These are phyloP conservation scores for Malus hybrid DNA, from an alignment of 331 rosid genomes.

Conservation along the genomic window DNA sequence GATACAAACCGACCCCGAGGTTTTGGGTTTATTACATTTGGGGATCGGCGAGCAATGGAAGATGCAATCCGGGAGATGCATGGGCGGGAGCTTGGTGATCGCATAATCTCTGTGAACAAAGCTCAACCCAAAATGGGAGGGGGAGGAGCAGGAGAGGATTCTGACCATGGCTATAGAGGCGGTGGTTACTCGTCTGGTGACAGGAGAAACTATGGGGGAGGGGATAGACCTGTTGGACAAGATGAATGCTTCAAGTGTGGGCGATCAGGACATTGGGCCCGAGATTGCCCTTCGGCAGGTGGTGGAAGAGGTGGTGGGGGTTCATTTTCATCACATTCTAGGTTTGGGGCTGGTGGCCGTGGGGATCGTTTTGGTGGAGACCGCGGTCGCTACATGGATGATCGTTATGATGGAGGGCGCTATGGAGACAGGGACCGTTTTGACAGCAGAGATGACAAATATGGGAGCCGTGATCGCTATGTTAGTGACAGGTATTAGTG, in stretches of 20 bases:
- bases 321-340: constrained; percentile 75
- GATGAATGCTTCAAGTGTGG: constrained; percentile 99
- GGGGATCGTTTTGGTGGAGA: constrained; percentile 77
- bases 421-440: constrained; percentile 73
- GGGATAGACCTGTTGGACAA: constrained; percentile 67
- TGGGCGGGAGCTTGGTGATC: constrained; percentile 79
- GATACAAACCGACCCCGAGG: constrained; percentile 94
- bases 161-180: constrained; percentile 67
- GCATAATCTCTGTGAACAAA: constrained; percentile 81
- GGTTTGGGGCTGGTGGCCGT: constrained; percentile 61
- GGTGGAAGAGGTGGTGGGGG: constrained; percentile 63
- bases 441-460: constrained; percentile 77
- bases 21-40: constrained; percentile 89
- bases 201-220: constrained; percentile 61
- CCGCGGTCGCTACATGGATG: constrained; percentile 62
- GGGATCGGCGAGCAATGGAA: constrained; percentile 92
- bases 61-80: constrained; percentile 97
- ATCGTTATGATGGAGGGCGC: constrained; percentile 79
- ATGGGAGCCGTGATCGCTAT: constrained; percentile 74
- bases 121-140: constrained; percentile 86
- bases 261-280: constrained; percentile 97
- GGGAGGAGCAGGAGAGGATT: constrained; percentile 77
- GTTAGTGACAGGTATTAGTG: constrained; percentile 66
- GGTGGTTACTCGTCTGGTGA: constrained; percentile 79
- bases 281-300: constrained; percentile 75